Evolutionary conservation across 2,329 filamentous ascomycete species (phyloP).

Genomic region (Ascochyta fabae): DNA sequence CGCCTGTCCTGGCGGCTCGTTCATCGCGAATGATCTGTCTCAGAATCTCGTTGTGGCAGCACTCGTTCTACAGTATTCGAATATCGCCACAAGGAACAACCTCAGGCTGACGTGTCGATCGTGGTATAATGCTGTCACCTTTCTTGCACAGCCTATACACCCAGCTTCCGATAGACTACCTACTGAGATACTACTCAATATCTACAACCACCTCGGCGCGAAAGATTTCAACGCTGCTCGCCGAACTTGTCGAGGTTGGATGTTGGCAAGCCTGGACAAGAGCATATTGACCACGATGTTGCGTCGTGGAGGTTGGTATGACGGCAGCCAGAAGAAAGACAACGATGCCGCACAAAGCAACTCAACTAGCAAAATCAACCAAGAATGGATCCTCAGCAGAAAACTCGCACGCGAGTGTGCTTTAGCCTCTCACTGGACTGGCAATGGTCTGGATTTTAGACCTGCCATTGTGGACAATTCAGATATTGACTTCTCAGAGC

Average conservation of each 20-base stretch:
- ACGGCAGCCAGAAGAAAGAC: constrained; percentile 33
- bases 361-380: not conserved
- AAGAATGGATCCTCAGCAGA: constrained; percentile 54
- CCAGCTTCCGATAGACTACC: constrained; percentile 48
- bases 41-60: not conserved
- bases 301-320: constrained; percentile 60
- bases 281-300: constrained; percentile 61
- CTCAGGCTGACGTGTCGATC: constrained; percentile 45
- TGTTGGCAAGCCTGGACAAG: constrained; percentile 62
- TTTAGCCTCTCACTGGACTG: constrained; percentile 52
- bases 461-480: constrained; percentile 24
- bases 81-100: constrained; percentile 21
- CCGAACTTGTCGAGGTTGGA: constrained; percentile 66
- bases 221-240: constrained; percentile 66
- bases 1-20: not conserved
- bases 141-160: constrained; percentile 27
- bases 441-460: constrained; percentile 36
- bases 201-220: constrained; percentile 45
- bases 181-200: constrained; percentile 50
- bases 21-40: not conserved
- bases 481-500: constrained; percentile 47
- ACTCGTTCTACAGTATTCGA: constrained; percentile 23
- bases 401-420: constrained; percentile 58
- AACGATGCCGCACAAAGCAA: not conserved
- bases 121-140: constrained; percentile 44